Percentiles rank a stretch among this genome's conserved stretches.
phyloP scores from a whole-genome alignment of 176 grass and related monocot species.

The Oryza longistaminata region DNA sequence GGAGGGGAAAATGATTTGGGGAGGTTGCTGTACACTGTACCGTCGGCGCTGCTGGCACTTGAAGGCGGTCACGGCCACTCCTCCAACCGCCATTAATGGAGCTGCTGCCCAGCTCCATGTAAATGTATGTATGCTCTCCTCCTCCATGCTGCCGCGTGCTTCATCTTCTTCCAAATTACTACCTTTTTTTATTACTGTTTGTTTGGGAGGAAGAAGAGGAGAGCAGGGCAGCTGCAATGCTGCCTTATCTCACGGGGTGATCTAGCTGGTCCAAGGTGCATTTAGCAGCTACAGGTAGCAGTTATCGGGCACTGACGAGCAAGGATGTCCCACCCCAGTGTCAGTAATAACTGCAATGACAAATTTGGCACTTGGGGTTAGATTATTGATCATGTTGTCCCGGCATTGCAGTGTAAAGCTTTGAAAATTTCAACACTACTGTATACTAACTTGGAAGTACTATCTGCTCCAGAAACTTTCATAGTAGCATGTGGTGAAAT shows the following conservation, averaged over 20 bases:
- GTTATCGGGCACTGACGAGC: not conserved
- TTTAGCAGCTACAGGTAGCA: not conserved
- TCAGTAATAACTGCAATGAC: not conserved
- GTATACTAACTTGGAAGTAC: not conserved
- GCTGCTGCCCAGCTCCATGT: not conserved
- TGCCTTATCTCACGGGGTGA: not conserved
- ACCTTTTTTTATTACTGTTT: not conserved
- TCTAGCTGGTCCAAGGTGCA: not conserved
- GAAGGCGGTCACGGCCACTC: conserved; percentile 15
- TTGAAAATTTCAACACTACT: not conserved
- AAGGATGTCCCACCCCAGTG: not conserved
- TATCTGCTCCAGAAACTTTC: too few species aligned
- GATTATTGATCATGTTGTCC: not conserved
- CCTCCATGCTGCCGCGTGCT: conserved; percentile 22
- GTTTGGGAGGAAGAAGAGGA: not conserved
- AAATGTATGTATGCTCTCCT: not conserved
- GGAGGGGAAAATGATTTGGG: not conserved
- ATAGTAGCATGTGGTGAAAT: not conserved
- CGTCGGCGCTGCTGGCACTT: conserved; percentile 21
- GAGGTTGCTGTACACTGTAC: not conserved
- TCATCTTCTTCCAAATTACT: not conserved
- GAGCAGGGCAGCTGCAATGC: not conserved
- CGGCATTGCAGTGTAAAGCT: not conserved
- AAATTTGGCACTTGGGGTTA: not conserved
- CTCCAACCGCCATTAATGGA: conserved; percentile 53